Percentiles rank a stretch among this genome's conserved stretches.
Conservation (phyloP, 1,139 yeast species). For the Lodderomyces beijingensis region DNA sequence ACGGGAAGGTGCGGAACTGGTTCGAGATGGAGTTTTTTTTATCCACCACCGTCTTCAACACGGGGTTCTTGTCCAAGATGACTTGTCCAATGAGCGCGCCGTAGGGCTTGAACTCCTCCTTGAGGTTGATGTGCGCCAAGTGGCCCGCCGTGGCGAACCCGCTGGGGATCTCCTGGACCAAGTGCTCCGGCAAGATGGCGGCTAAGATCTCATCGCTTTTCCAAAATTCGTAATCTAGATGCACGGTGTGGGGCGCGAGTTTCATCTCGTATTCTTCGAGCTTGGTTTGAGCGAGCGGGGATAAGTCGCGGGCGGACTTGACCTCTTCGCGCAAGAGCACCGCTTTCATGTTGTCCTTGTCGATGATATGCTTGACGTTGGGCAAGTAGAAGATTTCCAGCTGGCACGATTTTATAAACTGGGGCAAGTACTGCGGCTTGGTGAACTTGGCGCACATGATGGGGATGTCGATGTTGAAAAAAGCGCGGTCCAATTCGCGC, state of each 20-base stretch:
- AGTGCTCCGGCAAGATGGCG: slow-evolving; percentile 70
- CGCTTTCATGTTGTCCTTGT: slow-evolving; percentile 49
- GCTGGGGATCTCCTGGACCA: slow-evolving; percentile 72
- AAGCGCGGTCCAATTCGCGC: slow-evolving; percentile 59
- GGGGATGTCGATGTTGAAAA: slow-evolving; percentile 53
- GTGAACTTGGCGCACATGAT: slow-evolving; percentile 67
- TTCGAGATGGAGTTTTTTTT: slow-evolving; percentile 85
- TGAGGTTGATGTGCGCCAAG: slow-evolving; percentile 85
- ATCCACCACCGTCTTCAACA: slow-evolving; percentile 88
- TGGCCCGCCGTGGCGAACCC: slow-evolving; percentile 96
- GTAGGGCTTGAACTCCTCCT: slow-evolving; percentile 82
- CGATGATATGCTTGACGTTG: slow-evolving; percentile 61
- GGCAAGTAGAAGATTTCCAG: slow-evolving; percentile 59
- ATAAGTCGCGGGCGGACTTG: slow-evolving; percentile 23
- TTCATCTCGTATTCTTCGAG: slow-evolving; percentile 45
- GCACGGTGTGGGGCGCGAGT: slow-evolving; percentile 51
- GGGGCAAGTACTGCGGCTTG: slow-evolving; percentile 58
- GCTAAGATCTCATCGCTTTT: slow-evolving; percentile 77
- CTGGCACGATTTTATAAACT: slow-evolving; percentile 49
- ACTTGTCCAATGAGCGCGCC: slow-evolving; percentile 84
- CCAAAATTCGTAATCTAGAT: slow-evolving; percentile 77
- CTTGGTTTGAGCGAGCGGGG: slow-evolving; percentile 37
- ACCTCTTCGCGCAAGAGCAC: slow-evolving; percentile 46
- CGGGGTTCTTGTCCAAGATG: slow-evolving; percentile 77
- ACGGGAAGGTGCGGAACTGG: slow-evolving; percentile 83